Evolutionary conservation across 2,329 filamentous ascomycete species (phyloP).

Genomic region (Cryphonectria radicalis): DNA sequence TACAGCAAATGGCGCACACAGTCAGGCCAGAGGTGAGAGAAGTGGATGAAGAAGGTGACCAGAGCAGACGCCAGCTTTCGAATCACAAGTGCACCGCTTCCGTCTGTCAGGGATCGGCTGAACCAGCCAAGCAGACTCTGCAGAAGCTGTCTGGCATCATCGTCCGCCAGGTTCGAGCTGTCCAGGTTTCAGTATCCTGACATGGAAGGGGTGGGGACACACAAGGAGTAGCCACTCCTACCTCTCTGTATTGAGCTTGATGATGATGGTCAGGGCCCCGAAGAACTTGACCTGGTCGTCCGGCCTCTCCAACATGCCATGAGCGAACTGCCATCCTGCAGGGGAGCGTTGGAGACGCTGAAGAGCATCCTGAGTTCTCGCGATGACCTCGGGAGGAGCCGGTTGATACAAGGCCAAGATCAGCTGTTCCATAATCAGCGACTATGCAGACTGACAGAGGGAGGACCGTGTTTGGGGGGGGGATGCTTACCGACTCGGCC

Average conservation of each 20-base stretch:
- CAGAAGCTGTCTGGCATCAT: conserved; percentile 63
- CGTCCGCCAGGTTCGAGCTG: conserved; percentile 56
- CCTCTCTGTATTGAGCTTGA: conserved; percentile 90
- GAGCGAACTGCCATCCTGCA: conserved; percentile 84
- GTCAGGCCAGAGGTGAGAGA: conserved; percentile 67
- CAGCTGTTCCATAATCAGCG: conserved; percentile 40
- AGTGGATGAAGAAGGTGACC: conserved; percentile 75
- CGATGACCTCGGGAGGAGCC: conserved; percentile 52
- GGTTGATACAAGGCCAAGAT: conserved; percentile 59
- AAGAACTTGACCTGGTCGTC: conserved; percentile 86
- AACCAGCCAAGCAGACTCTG: conserved; percentile 67
- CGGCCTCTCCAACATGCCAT: conserved; percentile 70
- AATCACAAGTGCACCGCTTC: conserved; percentile 63
- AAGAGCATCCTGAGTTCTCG: conserved; percentile 70
- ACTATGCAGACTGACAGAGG: neutral
- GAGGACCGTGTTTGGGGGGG: too few species aligned
- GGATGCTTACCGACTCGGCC: conserved; percentile 39
- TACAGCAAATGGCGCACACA: conserved; percentile 68
- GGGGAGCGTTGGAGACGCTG: conserved; percentile 78
- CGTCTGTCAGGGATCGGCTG: conserved; percentile 55
- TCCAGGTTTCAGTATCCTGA: neutral
- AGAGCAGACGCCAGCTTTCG: conserved; percentile 79
- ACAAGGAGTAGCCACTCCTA: conserved; percentile 48
- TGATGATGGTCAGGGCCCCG: conserved; percentile 86
- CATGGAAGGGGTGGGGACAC: neutral